Conservation (phyloP, 1,139 yeast genomes). For the Candida sanyaensis region DNA sequence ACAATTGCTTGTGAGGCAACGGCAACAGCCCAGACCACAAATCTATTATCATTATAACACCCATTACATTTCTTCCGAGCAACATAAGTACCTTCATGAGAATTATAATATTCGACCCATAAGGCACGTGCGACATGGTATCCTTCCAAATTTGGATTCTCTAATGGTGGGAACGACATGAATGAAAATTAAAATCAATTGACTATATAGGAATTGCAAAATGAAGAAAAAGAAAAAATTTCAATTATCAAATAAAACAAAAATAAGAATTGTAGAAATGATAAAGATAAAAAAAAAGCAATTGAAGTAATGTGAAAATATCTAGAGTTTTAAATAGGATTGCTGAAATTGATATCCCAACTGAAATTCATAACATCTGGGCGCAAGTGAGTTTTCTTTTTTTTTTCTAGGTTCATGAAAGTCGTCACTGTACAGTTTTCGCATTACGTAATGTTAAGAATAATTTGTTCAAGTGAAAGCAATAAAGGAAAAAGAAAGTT, state of each 20-base stretch:
- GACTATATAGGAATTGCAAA: background rate
- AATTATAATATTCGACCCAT: conserved; percentile 52
- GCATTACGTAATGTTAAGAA: background rate
- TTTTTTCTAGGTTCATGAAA: background rate
- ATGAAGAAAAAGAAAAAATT: background rate
- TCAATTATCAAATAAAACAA: background rate
- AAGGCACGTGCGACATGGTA: conserved; percentile 44
- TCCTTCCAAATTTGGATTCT: conserved; percentile 53
- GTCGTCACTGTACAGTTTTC: too few species aligned
- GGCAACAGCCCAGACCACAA: conserved; percentile 69
- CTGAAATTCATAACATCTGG: background rate
- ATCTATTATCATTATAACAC: conserved; percentile 54
- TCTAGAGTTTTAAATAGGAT: background rate
- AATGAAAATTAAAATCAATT: background rate
- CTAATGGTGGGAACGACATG: conserved; percentile 11
- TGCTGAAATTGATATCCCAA: background rate
- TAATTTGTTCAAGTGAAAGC: too few species aligned
- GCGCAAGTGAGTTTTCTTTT: background rate
- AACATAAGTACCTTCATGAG: conserved; percentile 40
- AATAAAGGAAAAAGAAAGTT: background rate
- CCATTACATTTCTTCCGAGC: conserved; percentile 48
- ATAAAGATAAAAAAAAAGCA: background rate
- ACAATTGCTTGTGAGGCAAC: conserved; percentile 64
- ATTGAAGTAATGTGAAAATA: too few species aligned
- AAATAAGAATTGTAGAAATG: background rate